Percentiles rank a stretch among this genome's conserved stretches.
These are phyloP conservation scores for Colletotrichum siamense DNA, from an alignment of 2,329 filamentous ascomycete species.

Conservation along the genomic window DNA sequence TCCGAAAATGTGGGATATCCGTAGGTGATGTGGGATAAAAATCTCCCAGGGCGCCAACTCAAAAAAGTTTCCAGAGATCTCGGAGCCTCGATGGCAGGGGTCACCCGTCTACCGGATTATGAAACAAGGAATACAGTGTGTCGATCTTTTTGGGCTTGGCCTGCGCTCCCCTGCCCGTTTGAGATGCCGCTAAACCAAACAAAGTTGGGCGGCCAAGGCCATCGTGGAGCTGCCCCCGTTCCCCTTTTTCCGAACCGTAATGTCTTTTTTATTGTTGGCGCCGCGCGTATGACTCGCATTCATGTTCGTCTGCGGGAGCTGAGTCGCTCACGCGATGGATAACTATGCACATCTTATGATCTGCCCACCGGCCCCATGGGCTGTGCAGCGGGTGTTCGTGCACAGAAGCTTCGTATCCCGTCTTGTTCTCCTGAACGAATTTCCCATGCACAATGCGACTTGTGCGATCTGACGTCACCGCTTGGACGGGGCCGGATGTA, in stretches of 20 bases:
- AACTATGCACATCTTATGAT: not conserved
- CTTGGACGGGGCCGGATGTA: not conserved
- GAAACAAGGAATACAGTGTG: conserved; percentile 8
- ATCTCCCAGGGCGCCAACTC: not conserved
- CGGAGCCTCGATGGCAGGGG: not conserved
- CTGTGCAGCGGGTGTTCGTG: not conserved
- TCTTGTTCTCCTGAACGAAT: not conserved
- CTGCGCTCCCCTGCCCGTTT: not conserved
- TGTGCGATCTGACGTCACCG: not conserved
- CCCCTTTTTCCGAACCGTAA: not conserved
- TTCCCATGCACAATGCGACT: not conserved
- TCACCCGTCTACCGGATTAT: not conserved
- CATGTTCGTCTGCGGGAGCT: not conserved
- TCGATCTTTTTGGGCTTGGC: conserved; percentile 1
- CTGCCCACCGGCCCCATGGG: not conserved
- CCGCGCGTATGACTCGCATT: conserved; percentile 13
- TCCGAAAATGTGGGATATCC: not conserved
- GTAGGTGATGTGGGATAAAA: not conserved
- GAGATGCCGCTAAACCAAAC: not conserved
- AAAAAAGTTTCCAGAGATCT: not conserved
- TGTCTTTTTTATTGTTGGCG: conserved; percentile 8
- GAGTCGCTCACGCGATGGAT: not conserved
- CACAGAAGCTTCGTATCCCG: not conserved
- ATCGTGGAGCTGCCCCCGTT: not conserved
- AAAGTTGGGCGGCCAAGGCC: not conserved